Base-by-base conservation (phyloP, 495 filamentous ascomycete species). In the Penicillium soppii region DNA sequence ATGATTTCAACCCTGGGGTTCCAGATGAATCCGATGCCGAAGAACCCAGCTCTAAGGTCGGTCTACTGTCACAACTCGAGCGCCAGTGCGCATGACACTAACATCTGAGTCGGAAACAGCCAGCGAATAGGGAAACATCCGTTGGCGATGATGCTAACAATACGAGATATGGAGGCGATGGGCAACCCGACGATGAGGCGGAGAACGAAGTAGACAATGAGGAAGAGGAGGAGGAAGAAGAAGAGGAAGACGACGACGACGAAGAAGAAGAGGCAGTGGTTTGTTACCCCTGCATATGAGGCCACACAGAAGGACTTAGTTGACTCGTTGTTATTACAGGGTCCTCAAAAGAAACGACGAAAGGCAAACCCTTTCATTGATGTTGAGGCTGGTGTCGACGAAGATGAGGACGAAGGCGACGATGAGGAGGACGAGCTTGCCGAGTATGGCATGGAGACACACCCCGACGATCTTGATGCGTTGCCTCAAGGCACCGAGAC, bases 321-420 rank as follows among this genome's bases (percentile, higher is more conserved):
- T 60, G 33, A 61, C 25, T 38, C 9, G 7, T 37, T 16, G 27
- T 37, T 26, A 29, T 23, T 43, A 23, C 54, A 94, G 87, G 80
- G 84, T 56, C 87, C 88, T 36, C 78, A 83, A 53, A 97, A 97
- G 66, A 88, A 91, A 38, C 78, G 79, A 63, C 82, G 86, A 53
- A 80, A 77, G 46, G 79, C 88, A 45, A 86, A 88, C 54, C 79
- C 83, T 42, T 97, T 96, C 82, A 79, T 98, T 71, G 94, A 98
- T 79, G 87, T 89, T 54, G 94, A 97, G 75, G 92, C 92, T 61
- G 94, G 95, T 71, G 92, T 97, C 49, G 92, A 96, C 54, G 92
- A 89, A 25, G 92, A 98, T 40, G 92, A 97, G 47, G 92, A 96
- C 42, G 87, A 83, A 52, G 90, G 91, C 44, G 90, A 95, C 50